These are phyloP conservation scores for Cinchona pubescens DNA, from an alignment of 257 asterid genomes.

Conservation along the genomic window DNA sequence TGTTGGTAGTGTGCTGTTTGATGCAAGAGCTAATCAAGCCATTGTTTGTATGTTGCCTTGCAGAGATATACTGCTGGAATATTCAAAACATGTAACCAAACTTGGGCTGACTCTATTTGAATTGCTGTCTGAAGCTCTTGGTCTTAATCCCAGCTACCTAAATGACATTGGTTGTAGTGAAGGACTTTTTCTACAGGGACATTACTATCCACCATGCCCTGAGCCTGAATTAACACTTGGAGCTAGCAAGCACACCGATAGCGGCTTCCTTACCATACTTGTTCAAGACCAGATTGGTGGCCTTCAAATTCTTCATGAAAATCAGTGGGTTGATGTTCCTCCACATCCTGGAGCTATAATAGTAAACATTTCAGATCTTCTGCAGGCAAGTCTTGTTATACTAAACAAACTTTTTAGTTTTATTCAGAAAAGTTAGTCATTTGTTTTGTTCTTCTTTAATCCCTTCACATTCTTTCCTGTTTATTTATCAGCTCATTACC, in stretches of 20 bases:
- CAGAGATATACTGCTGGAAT: conserved; percentile 30
- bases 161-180: conserved; percentile 28
- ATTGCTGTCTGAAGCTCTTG: conserved; percentile 38
- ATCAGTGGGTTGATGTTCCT: too few relatives aligned
- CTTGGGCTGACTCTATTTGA: conserved; percentile 29
- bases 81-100: conserved; percentile 21
- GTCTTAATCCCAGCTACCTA: conserved; percentile 23
- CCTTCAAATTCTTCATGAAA: conserved; percentile 48
- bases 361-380: too few relatives aligned
- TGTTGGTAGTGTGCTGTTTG: too few relatives aligned
- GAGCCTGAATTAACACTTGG: conserved; percentile 48
- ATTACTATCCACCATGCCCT: conserved; percentile 51
- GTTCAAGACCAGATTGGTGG: conserved; percentile 42
- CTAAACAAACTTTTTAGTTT: too few relatives aligned
- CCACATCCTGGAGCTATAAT: too few relatives aligned
- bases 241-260: conserved; percentile 34
- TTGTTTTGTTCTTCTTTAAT: too few relatives aligned
- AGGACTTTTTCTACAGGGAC: conserved; percentile 21
- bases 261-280: conserved; percentile 39
- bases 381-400: too few relatives aligned
- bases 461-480: not conserved
- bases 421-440: too few relatives aligned
- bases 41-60: too few relatives aligned
- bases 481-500: conserved; percentile 39
- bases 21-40: too few relatives aligned